Evolutionary conservation across 164 flowering plant genomes (phyloP).

Genomic region (Umbellularia californica): DNA sequence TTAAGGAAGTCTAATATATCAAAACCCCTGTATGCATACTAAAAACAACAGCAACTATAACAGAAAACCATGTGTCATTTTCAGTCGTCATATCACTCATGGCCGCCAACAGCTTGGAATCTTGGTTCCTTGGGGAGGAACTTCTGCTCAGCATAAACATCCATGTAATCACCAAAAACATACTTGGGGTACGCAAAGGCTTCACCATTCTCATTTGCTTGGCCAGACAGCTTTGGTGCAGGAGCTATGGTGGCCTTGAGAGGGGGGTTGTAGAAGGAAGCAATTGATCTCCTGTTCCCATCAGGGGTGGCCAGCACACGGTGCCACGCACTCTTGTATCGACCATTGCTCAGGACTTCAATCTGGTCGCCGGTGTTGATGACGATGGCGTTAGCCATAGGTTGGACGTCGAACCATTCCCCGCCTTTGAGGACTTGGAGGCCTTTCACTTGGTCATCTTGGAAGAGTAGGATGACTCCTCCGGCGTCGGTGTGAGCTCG

Average conservation of each 20-base stretch:
- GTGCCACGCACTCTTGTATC: slow-evolving; percentile 89
- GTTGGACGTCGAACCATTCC: slow-evolving; percentile 83
- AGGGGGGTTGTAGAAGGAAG: slow-evolving; percentile 87
- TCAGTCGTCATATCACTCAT: neutral
- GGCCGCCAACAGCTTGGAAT: slow-evolving; percentile 54
- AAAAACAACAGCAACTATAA: neutral
- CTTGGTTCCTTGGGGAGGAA: slow-evolving; percentile 87
- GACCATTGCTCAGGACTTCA: slow-evolving; percentile 85
- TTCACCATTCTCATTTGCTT: neutral
- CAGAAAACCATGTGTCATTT: neutral
- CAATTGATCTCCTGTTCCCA: slow-evolving; percentile 78
- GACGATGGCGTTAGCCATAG: slow-evolving; percentile 67
- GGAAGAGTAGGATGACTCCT: slow-evolving; percentile 84
- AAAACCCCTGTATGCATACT: no score
- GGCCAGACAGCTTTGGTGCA: slow-evolving; percentile 46
- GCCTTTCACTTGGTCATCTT: slow-evolving; percentile 69
- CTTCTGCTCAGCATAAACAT: slow-evolving; percentile 71
- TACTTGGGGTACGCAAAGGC: slow-evolving; percentile 56
- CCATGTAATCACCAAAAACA: slow-evolving; percentile 88
- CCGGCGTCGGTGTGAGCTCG: slow-evolving; percentile 96
- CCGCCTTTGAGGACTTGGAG: slow-evolving; percentile 82
- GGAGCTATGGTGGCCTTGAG: slow-evolving; percentile 73
- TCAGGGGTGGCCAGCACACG: slow-evolving; percentile 44
- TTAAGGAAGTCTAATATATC: no score
- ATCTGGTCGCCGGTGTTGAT: slow-evolving; percentile 94